Evolutionary conservation across 495 filamentous ascomycete genomes (phyloP), one percentile per base, ranked within the genome.

Genomic region (Aspergillus ellipticus): DNA sequence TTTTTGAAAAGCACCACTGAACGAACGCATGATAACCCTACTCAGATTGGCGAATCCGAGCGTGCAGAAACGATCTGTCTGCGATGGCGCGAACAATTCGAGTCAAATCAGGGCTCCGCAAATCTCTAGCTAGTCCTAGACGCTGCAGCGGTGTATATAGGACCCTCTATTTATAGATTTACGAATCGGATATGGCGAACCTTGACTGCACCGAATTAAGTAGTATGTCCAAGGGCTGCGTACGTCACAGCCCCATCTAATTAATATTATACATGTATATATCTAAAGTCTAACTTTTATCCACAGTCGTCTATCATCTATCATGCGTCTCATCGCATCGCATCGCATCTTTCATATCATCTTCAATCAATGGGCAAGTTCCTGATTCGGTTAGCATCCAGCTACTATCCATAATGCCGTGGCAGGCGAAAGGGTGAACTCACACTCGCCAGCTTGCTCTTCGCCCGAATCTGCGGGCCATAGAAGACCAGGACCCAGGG

Each of bases 401-500:
- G 28, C 22, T 33, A n/a, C n/a, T n/a, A n/a, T n/a, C n/a, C n/a
- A n/a, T n/a, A n/a, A n/a, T n/a, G n/a, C n/a, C n/a, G n/a, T n/a
- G n/a, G n/a, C n/a, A 43, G 9, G 4, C 6, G 43, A 8, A 17
- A 17, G 8, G 19, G 33, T 28, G 21, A 55, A 73, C 73, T 49
- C 62, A 76, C 73, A 62, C 74, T 81, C 2, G 91, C 91, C 76
- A 96, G 85, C 58, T 85, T 85, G 62, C 89, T 92, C 65, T 85
- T 82, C 11, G 82, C 85, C 51, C 93, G 76, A 56, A 97, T 95
- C 70, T 64, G 81, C 19, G 86, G 83, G 3, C 93, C 93, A 63
- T 82, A 95, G 28, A 92, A 82, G 3, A 91, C 83, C 61, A 97
- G 69, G 6, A 90, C 82, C 89, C 90, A 96, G 0, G 92, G 93